phyloP scores from a whole-genome alignment of 2,329 filamentous ascomycete genomes.

The Colletotrichum simmondsii region DNA sequence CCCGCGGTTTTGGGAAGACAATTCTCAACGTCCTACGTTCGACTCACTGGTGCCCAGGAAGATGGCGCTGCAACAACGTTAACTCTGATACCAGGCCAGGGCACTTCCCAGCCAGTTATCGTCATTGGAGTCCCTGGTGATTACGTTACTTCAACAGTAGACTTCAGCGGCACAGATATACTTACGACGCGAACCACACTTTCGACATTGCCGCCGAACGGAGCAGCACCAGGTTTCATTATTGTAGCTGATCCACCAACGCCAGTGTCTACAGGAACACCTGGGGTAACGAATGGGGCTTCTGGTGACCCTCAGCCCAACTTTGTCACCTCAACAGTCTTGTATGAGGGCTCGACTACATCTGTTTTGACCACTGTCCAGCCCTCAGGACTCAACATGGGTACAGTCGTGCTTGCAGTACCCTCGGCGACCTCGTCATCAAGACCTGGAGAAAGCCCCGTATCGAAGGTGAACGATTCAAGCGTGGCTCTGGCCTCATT shows the following conservation, averaged over 20 bases:
- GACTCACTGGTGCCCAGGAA: background rate
- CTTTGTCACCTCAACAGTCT: conserved; percentile 5
- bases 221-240: conserved; percentile 1
- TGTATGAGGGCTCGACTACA: background rate
- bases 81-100: background rate
- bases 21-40: background rate
- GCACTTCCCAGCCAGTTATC: background rate
- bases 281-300: too few relatives aligned
- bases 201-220: background rate
- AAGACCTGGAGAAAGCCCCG: background rate
- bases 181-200: background rate
- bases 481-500: background rate
- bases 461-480: background rate
- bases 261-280: background rate
- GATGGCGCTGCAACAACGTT: background rate
- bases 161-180: background rate
- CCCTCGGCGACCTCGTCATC: background rate
- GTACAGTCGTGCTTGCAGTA: background rate
- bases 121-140: background rate
- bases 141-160: background rate
- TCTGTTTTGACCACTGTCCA: background rate
- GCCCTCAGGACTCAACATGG: background rate
- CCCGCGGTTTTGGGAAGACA: conserved; percentile 20
- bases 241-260: background rate
- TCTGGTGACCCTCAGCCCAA: background rate